Conservation (phyloP, 495 filamentous ascomycete species). For the Talaromyces wortmannii region DNA sequence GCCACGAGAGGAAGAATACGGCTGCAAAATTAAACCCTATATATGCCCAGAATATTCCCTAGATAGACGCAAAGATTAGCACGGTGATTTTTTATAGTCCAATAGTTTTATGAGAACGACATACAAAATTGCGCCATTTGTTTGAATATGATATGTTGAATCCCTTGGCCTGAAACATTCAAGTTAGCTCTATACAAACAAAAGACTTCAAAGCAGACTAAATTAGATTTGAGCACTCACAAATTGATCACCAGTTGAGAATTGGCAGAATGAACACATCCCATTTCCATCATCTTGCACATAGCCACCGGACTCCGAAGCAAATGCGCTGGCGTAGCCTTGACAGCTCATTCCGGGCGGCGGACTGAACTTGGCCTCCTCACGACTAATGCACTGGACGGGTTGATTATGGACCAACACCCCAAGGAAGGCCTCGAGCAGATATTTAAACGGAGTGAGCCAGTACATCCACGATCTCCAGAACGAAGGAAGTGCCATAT, state of each 20-base stretch:
- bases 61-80: neutral
- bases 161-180: constrained; percentile 25
- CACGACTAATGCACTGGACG: constrained; percentile 45
- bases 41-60: constrained; percentile 51
- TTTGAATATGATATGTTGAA: constrained; percentile 46
- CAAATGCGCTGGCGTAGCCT: constrained; percentile 39
- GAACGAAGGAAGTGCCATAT: constrained; percentile 46
- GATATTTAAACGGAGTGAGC: constrained; percentile 56
- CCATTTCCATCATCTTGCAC: constrained; percentile 35
- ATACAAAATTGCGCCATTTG: constrained; percentile 57
- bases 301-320: constrained; percentile 41
- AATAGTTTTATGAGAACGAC: constrained; percentile 12
- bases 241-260: constrained; percentile 48
- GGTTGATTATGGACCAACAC: constrained; percentile 47
- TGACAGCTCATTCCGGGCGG: constrained; percentile 46
- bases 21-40: constrained; percentile 48
- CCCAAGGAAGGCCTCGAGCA: constrained; percentile 50
- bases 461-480: constrained; percentile 67
- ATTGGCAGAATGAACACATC: constrained; percentile 58
- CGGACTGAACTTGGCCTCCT: constrained; percentile 50
- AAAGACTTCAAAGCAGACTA: neutral
- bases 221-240: constrained; percentile 19
- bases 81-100: neutral
- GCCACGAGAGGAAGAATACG: constrained; percentile 46
- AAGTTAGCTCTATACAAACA: constrained; percentile 4